Conservation (phyloP, 495 filamentous ascomycete species). For the Lasiosphaeria ovina region DNA sequence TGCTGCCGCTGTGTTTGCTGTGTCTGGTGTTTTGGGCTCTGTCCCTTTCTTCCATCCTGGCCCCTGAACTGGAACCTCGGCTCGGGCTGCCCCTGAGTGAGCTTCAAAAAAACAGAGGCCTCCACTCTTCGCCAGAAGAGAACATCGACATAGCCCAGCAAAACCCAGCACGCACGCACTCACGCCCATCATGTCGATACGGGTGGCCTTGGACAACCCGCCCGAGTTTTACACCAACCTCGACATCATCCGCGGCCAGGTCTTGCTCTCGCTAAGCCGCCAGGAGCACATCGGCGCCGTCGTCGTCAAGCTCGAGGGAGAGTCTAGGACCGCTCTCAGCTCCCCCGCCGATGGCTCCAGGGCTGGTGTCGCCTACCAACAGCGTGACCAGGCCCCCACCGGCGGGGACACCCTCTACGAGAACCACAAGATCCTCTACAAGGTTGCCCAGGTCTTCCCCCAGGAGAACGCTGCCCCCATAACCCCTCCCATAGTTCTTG, state of each 20-base stretch:
- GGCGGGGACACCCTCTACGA: conserved; percentile 41
- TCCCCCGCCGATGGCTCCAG: conserved; percentile 26
- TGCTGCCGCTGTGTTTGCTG: too few relatives aligned
- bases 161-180: not conserved
- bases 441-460: conserved; percentile 79
- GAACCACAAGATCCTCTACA: conserved; percentile 59
- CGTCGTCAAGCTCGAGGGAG: conserved; percentile 91
- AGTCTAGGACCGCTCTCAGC: conserved; percentile 63
- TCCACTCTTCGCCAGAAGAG: not conserved
- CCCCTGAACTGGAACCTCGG: not conserved
- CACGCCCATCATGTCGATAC: conserved; percentile 64
- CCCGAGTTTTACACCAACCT: conserved; percentile 84
- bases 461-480: conserved; percentile 61
- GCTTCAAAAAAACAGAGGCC: not conserved
- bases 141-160: not conserved
- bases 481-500: conserved; percentile 63
- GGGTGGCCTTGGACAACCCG: conserved; percentile 70
- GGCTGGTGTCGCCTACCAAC: conserved; percentile 25
- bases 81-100: not conserved
- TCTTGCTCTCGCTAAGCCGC: conserved; percentile 62
- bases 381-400: conserved; percentile 21
- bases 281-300: conserved; percentile 72
- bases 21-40: not conserved
- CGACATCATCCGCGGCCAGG: conserved; percentile 66
- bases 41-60: not conserved